Base-by-base conservation (phyloP, 257 asterid genomes). In the Prunella vulgaris region DNA sequence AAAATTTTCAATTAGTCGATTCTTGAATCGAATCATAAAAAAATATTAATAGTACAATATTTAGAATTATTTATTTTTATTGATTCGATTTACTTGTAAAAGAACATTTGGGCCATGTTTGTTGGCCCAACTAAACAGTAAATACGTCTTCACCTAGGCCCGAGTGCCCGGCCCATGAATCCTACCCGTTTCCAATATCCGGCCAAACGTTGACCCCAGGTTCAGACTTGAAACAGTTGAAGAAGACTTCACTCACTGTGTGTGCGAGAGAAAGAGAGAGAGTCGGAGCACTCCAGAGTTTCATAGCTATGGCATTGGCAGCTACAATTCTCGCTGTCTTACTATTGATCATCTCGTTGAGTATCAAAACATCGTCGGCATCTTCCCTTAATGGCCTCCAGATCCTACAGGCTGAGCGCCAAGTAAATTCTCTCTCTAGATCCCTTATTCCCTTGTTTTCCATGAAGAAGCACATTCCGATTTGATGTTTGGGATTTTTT, bases 361-460 rank as follows among this genome's bases (percentile, higher is more conserved):
- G 81, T 64, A 76, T 77, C 78, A 9, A 56, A 48, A 7, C 73
- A 18, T 67, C 79, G 15, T 58, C 75, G 53, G 85, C 92, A 1
- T 37, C 80, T 2, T 27, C 82, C 20, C 44, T 82, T 21, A 42
- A 83, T 40, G 84, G 86, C 73, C 92, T 93, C 60, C 95, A 90
- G 84, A 87, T 93, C 88, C 74, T 82, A 64, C 85, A 75, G 18
- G 97, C 97, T 68, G 97, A 93, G 84, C 91, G 99, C 33, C 87
- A 93, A 71, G 99, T 90, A 69, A 76, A 42, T 61, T 60, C 37
- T 14, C 60, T 65, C 60, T 2, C 46, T 42, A 59, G 61, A 38
- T 73, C 62, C 7, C 2, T 49, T 6, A 1, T 61, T 72, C 7
- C 9, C 22, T 69, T 67, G 42, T 15, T 62, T 68, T 5, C 2